Base-by-base conservation (phyloP, 345 rosid genomes). In the Noccaea bulbosa region DNA sequence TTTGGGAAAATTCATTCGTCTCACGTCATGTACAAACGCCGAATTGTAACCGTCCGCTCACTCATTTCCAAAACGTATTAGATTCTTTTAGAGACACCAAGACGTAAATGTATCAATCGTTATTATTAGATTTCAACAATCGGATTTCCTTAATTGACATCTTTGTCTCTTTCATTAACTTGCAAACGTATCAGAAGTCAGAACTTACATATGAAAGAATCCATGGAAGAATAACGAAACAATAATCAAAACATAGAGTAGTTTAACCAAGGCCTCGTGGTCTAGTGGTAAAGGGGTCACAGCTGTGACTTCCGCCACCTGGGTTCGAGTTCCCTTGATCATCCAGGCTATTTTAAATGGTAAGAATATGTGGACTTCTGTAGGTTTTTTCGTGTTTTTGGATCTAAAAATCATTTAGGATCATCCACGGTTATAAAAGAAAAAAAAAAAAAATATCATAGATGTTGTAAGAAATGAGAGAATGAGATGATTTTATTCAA, bases 31-130 rank as follows among this genome's bases (percentile, higher is more conserved):
- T 37, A 53, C 37, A 16, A 14, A 52, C 47, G 37, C 55, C 46
- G 5, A 62, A 17, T 44, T 62, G 76, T 63, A 63, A 53, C 70
- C 70, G 75, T 63, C 64, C 33, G 62, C 35, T 12, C 55, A 44
- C 47, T 53, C 27, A 53, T 45, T 43, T 12, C 63, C 63, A 44
- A 44, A 20, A 71, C 63, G 63, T 71, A 44, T 46, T 55, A 71
- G 55, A 43, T 52, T 62, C 62, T 11, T 33, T 12, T 45, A 20
- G 30, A 27, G 30, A 27, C 30, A 27, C 30, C 3, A 27, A 27
- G 30, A 27, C 30, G 30, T 27, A 27, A 27, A 27, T 27, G 30
- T 27, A 27, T 27, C 30, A 2, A 27, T 56, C 2, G 27, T 16
- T 16, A 17, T 1, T 37, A 5, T 15, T 8, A 54, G 12, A 33